Percentiles rank a stretch among this genome's conserved stretches.
phyloP scores from a whole-genome alignment of 495 filamentous ascomycete species.

The Tuber aestivum region DNA sequence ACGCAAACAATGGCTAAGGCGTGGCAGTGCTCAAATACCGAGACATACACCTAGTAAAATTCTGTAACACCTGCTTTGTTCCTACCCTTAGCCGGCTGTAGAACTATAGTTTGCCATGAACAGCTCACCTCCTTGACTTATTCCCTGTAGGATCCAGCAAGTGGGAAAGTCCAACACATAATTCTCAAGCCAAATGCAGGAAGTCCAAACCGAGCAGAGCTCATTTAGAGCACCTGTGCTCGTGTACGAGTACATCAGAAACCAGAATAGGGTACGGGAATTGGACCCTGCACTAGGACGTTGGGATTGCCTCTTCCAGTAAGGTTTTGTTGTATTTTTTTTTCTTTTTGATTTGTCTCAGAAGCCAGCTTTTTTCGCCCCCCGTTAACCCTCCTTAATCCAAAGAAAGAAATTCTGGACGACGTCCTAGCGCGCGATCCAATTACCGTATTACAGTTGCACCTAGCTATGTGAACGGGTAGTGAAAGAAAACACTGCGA shows the following conservation, averaged over 20 bases:
- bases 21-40: neutral
- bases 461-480: no score
- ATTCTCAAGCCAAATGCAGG: neutral
- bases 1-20: neutral
- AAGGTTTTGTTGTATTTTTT: neutral
- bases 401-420: no score
- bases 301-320: neutral
- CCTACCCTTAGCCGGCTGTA: neutral
- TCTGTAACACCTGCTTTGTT: neutral
- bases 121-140: neutral
- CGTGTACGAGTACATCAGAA: no score
- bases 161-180: neutral
- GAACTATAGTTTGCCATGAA: neutral
- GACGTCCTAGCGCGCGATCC: no score
- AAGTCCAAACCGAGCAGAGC: neutral
- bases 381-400: no score
- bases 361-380: no score
- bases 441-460: no score
- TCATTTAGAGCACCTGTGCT: neutral
- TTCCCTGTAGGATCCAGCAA: neutral
- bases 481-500: no score
- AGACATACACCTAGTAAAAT: neutral
- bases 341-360: no score
- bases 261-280: no score
- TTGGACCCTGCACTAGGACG: neutral